Evolutionary conservation across 1,139 yeast species (phyloP).

Genomic region (Hansenula lynferdii): DNA sequence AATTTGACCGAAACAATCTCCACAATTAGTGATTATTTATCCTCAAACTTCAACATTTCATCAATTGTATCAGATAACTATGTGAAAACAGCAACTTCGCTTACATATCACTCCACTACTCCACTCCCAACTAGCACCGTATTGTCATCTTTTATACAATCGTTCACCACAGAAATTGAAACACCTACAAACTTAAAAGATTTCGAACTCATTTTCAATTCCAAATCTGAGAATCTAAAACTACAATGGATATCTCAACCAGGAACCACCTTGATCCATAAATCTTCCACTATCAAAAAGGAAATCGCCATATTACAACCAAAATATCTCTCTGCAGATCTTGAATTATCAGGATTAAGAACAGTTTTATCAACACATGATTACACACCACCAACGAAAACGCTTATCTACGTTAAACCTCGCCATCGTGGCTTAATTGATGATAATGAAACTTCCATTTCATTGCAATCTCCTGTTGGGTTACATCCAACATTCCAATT

Average conservation of each 20-base stretch:
- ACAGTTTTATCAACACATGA: constrained; percentile 11
- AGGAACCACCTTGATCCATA: constrained; percentile 9
- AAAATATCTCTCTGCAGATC: constrained; percentile 9
- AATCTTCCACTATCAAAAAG: constrained; percentile 9
- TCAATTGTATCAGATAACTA: constrained; percentile 9
- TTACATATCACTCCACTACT: constrained; percentile 11
- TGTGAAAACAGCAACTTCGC: constrained; percentile 19
- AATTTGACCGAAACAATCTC: constrained; percentile 15
- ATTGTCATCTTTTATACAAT: constrained; percentile 12
- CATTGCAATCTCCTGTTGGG: constrained; percentile 35
- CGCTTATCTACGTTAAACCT: constrained; percentile 17
- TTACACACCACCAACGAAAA: constrained; percentile 17
- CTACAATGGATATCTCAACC: constrained; percentile 18
- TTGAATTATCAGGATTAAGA: constrained; percentile 19
- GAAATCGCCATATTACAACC: constrained; percentile 20
- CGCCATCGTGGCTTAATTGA: constrained; percentile 13
- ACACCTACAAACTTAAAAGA: constrained; percentile 13
- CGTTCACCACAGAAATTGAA: constrained; percentile 10
- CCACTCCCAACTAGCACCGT: constrained; percentile 11
- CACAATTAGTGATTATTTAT: constrained; percentile 11
- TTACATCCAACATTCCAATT: constrained; percentile 36
- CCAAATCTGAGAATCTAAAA: constrained; percentile 2
- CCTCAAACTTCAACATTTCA: constrained; percentile 7
- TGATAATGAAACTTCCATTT: constrained; percentile 1
- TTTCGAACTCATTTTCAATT: constrained; percentile 16